Evolutionary conservation across 768 basidiomycete genomes (phyloP), one percentile per base, ranked within the genome.

Genomic region (Paxillus involutus): DNA sequence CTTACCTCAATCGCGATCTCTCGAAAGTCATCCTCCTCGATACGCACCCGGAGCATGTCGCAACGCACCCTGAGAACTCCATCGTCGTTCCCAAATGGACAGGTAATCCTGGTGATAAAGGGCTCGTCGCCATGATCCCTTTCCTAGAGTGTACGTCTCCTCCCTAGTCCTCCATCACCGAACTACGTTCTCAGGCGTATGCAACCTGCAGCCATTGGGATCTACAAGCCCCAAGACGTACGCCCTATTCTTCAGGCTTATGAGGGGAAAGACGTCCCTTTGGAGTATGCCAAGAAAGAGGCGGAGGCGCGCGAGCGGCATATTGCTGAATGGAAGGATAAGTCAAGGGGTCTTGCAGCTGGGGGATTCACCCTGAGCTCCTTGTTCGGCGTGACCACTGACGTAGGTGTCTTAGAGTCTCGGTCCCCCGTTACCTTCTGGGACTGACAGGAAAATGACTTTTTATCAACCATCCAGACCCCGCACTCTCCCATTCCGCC

Each of bases 1-100:
- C n/a, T n/a, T 98, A 94, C 70, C 81, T 99, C 32, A 98, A 98
- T 72, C 89, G 97, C 45, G 92, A 95, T 67, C 83, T 96, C 6
- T 87, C 86, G 47, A 94, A 92, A 75, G 93, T 95, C 46, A 77
- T 98, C 63, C 65, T 90, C 29, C 80, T 99, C 30, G 97, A 98
- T 67, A 90, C 94, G 0, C 75, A 89, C 59, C 75, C 88, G 6
- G 90, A 93, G 32, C 92, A 94, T 63, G 78, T 82, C 17, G 72
- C 77, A 35, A 79, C 88, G 0, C 90, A 98, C 59, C 93, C 90
- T 4, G 93, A 97, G 63, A 98, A 98, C 62, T 82, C 92, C 0
- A 79, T 98, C 52, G 73, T 92, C 45, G 63, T 98, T 35, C 84
- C 87, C 16, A 85, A 86, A 59, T 99, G 97, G 97, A 82, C 83